Base-by-base conservation (phyloP, 208 protist genomes). In the Perkinsela sp. region DNA sequence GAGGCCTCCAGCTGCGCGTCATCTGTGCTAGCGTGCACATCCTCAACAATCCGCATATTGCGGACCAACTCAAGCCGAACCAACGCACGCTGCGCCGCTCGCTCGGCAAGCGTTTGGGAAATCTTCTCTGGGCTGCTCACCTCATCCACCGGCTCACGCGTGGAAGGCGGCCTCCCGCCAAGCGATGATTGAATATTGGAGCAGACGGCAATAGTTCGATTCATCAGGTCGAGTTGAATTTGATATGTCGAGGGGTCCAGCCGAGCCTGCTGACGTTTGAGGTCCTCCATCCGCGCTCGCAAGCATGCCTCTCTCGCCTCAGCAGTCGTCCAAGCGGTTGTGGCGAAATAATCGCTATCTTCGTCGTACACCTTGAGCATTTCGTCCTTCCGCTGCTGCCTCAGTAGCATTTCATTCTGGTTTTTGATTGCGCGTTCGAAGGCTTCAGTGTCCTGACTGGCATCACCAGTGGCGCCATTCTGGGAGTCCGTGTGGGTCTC, bases 301-400 rank as follows among this genome's bases (percentile, higher is more conserved):
- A 81, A 75, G 74, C 80, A 77, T 30, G 82, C 73, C 0, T 73
- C 77, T n/a, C 84, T 74, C 69, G 89, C 81, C 66, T 72, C 68
- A 1, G 73, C 71, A 0, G 82, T 76, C 74, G 89, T 79, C 84
- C 86, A 92, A 68, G 81, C 83, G 67, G 78, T 77, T 0, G 79
- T 72, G 48, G 88, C 80, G 32, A 89, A 76, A 1, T 80, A 78
- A 0, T 79, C 80, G 0, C 77, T 75, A 74, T 92, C 84, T 69
- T 92, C 86, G 72, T 92, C 86, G 71, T 89, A 86, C 2, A 92
- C 81, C 32, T 70, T 83, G 15, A 83, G 89, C 2, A 81, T 80
- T 72, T 85, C 84, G 0, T 82, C 76, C 0, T 81, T 70, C 32
- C 83, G 84, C 31, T 77, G 69, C n/a, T 82, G 81, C 72, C 82